A percentile compares a stretch with the other conserved stretches of the same genome.
These are phyloP conservation scores for Cercophora newfieldiana DNA, from an alignment of 495 filamentous ascomycete genomes.

Conservation along the genomic window DNA sequence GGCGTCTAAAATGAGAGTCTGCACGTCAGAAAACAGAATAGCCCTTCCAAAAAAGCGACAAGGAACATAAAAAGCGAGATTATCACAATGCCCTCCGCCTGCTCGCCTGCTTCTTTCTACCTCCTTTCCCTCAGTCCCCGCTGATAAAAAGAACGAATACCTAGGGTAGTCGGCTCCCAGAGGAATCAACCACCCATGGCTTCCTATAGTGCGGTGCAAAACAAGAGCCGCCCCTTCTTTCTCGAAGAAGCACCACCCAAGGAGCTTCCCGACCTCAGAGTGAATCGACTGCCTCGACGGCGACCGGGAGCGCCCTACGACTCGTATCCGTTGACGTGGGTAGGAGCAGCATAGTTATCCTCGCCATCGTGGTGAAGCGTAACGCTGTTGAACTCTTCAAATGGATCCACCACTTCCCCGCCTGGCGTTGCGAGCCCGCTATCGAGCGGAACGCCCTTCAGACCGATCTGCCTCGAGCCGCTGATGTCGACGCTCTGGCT, in stretches of 20 bases:
- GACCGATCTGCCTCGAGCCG: conserved; percentile 51
- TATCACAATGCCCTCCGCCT: neutral
- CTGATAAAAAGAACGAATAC: neutral
- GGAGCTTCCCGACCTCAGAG: neutral
- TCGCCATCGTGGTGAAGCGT: conserved; percentile 97
- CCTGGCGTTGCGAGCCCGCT: conserved; percentile 83
- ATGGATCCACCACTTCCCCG: conserved; percentile 81
- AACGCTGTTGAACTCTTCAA: conserved; percentile 98
- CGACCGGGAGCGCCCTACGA: conserved; percentile 23
- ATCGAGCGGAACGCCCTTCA: conserved; percentile 81
- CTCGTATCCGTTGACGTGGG: conserved; percentile 25
- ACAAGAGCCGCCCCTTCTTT: neutral
- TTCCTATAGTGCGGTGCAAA: conserved; percentile 13
- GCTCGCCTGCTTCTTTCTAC: neutral
- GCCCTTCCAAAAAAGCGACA: conserved; percentile 4
- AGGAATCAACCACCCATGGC: neutral
- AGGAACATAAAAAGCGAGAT: conserved; percentile 1
- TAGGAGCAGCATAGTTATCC: conserved; percentile 41
- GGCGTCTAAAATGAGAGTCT: conserved; percentile 16
- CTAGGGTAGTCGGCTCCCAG: neutral
- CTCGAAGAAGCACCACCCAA: neutral
- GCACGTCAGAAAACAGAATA: conserved; percentile 1
- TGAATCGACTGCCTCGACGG: neutral
- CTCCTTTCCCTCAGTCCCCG: neutral
- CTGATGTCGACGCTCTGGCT: conserved; percentile 93